Evolutionary conservation across 2,329 filamentous ascomycete species (phyloP).

Genomic region (Onygenales sp.): DNA sequence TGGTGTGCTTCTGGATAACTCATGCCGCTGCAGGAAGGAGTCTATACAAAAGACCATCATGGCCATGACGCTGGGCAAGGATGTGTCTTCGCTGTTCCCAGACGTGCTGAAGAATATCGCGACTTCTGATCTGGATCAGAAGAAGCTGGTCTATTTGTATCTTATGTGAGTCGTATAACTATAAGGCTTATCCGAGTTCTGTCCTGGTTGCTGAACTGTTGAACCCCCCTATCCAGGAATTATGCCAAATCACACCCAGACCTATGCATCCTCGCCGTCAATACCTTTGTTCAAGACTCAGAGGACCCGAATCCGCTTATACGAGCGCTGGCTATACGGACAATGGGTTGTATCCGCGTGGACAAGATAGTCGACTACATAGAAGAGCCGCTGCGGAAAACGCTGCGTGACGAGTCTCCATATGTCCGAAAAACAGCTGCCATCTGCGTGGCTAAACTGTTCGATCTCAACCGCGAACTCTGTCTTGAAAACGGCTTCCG

Average conservation of each 20-base stretch:
- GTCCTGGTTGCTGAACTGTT: constrained; percentile 11
- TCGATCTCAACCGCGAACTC: constrained; percentile 84
- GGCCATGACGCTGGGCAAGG: constrained; percentile 98
- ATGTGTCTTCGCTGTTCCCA: constrained; percentile 92
- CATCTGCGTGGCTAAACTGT: constrained; percentile 95
- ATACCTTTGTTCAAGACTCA: constrained; percentile 97
- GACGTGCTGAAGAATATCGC: constrained; percentile 99
- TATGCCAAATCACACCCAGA: constrained; percentile 99
- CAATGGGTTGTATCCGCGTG: constrained; percentile 96
- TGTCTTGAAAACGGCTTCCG: constrained; percentile 96
- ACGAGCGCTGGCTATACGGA: constrained; percentile 86
- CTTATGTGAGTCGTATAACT: constrained; percentile 61
- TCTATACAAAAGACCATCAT: constrained; percentile 99
- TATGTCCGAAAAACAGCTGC: constrained; percentile 98
- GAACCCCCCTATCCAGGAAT: constrained; percentile 55
- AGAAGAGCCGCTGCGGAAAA: constrained; percentile 95
- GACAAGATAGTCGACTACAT: constrained; percentile 99
- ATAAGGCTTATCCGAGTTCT: not conserved
- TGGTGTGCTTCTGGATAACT: constrained; percentile 11
- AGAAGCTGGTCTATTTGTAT: constrained; percentile 98
- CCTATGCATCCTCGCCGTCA: constrained; percentile 95
- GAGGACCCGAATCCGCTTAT: constrained; percentile 97
- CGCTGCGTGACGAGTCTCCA: constrained; percentile 89
- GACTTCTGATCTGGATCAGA: constrained; percentile 88
- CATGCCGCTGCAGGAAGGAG: constrained; percentile 60